A percentile compares a stretch with the other conserved stretches of the same genome.
These are phyloP conservation scores for Saccharomyces paradoxus DNA, from an alignment of 805 yeast genomes.

Conservation along the genomic window DNA sequence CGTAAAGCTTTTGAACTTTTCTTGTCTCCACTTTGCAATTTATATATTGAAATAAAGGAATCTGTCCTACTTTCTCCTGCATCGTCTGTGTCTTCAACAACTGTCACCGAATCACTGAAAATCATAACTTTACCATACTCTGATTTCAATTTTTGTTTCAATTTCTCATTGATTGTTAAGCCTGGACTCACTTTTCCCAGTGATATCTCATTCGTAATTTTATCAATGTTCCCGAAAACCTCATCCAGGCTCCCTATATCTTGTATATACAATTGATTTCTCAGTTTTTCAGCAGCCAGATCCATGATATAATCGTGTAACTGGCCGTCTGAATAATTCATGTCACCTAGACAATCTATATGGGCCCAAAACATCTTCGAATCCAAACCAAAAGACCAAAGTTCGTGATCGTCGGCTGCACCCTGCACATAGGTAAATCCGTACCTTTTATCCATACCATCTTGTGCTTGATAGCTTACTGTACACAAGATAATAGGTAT, in stretches of 20 bases:
- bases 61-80: background rate
- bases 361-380: slow-evolving; percentile 53
- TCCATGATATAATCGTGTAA: slow-evolving; percentile 12
- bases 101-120: slow-evolving; percentile 12
- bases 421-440: slow-evolving; percentile 75
- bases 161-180: slow-evolving; percentile 3
- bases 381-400: slow-evolving; percentile 58
- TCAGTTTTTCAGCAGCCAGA: background rate
- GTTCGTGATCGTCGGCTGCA: slow-evolving; percentile 90
- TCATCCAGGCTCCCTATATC: slow-evolving; percentile 1
- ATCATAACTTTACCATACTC: slow-evolving; percentile 13
- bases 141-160: slow-evolving; percentile 6
- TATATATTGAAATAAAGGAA: slow-evolving; percentile 5
- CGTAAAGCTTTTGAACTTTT: slow-evolving; percentile 61
- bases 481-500: slow-evolving; percentile 47
- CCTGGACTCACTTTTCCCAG: slow-evolving; percentile 17
- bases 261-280: slow-evolving; percentile 2
- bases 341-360: slow-evolving; percentile 23
- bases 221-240: slow-evolving; percentile 10
- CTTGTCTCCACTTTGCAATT: slow-evolving; percentile 39
- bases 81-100: background rate
- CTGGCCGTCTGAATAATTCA: slow-evolving; percentile 26
- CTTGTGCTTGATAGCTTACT: slow-evolving; percentile 54
- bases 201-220: slow-evolving; percentile 14
- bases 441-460: slow-evolving; percentile 40